Evolutionary conservation across 192 early-diverging fungal species (phyloP).

Genomic region (Thoreauomyces humboldtii): DNA sequence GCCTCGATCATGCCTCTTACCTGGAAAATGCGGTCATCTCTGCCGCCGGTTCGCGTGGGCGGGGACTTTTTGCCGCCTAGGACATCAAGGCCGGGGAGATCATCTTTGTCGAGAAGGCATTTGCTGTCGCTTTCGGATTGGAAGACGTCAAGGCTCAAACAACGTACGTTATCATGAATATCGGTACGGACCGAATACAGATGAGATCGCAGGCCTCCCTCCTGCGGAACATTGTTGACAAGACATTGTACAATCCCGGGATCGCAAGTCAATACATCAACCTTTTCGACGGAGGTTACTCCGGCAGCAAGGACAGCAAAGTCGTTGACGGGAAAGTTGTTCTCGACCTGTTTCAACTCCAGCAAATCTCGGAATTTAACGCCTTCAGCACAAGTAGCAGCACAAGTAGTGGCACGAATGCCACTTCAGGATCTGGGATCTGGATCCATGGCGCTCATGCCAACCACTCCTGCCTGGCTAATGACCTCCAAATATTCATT

Average conservation of each 20-base stretch:
- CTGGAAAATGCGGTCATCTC: neutral
- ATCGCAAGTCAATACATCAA: neutral
- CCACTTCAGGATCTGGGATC: neutral
- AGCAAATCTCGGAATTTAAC: neutral
- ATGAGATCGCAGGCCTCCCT: neutral
- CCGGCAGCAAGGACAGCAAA: neutral
- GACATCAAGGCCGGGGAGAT: neutral
- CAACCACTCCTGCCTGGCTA: neutral
- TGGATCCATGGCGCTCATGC: neutral
- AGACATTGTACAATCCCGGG: neutral
- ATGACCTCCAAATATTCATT: neutral
- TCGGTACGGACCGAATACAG: neutral
- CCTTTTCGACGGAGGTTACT: neutral
- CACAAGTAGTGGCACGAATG: neutral
- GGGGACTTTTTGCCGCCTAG: neutral
- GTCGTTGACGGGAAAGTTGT: neutral
- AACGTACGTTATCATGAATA: neutral
- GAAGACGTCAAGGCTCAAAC: neutral
- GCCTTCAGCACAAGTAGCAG: neutral
- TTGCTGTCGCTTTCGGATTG: neutral
- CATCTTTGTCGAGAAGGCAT: neutral
- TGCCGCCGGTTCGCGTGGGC: neutral
- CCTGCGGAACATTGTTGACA: neutral
- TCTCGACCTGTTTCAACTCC: neutral
- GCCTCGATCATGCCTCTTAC: constrained; percentile 1